Evolutionary conservation across 805 yeast species (phyloP).

Genomic region (Ogataea trehaloabstinens): DNA sequence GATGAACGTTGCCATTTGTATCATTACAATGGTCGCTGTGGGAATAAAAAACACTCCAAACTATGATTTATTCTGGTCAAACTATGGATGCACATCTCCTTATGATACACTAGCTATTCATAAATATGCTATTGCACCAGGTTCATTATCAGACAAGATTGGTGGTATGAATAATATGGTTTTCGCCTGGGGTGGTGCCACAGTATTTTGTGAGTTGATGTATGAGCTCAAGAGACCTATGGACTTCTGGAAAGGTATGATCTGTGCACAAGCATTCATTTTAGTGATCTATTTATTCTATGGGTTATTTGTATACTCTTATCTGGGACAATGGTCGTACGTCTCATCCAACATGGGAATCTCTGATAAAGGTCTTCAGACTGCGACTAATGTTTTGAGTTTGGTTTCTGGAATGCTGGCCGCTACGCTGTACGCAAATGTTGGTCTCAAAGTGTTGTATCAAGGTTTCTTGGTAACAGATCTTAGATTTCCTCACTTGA

Average conservation of each 20-base stretch:
- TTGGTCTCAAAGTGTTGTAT: conserved; percentile 45
- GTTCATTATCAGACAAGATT: conserved; percentile 27
- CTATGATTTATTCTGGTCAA: conserved; percentile 22
- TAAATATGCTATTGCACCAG: conserved; percentile 24
- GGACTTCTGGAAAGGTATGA: conserved; percentile 49
- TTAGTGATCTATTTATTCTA: conserved; percentile 38
- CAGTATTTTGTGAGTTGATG: conserved; percentile 45
- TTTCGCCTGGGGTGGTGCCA: conserved; percentile 50
- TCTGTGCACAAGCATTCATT: conserved; percentile 41
- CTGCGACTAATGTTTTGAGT: conserved; percentile 39
- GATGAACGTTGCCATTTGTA: conserved; percentile 43
- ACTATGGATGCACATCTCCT: conserved; percentile 22
- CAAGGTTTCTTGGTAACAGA: conserved; percentile 34
- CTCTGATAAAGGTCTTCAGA: conserved; percentile 37
- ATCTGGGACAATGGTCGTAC: conserved; percentile 43
- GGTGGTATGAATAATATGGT: conserved; percentile 44
- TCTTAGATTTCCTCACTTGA: conserved; percentile 33
- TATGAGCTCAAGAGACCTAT: conserved; percentile 46
- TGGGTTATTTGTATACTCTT: conserved; percentile 43
- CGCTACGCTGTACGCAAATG: conserved; percentile 45
- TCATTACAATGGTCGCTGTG: conserved; percentile 42
- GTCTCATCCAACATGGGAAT: conserved; percentile 47
- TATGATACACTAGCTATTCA: conserved; percentile 11
- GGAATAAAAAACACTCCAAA: conserved; percentile 36
- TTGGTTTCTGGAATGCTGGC: conserved; percentile 44